Evolutionary conservation across 192 early-diverging fungal species (phyloP), one percentile per base, ranked within the genome.

Genomic region (Tieghemiomyces parasiticus): DNA sequence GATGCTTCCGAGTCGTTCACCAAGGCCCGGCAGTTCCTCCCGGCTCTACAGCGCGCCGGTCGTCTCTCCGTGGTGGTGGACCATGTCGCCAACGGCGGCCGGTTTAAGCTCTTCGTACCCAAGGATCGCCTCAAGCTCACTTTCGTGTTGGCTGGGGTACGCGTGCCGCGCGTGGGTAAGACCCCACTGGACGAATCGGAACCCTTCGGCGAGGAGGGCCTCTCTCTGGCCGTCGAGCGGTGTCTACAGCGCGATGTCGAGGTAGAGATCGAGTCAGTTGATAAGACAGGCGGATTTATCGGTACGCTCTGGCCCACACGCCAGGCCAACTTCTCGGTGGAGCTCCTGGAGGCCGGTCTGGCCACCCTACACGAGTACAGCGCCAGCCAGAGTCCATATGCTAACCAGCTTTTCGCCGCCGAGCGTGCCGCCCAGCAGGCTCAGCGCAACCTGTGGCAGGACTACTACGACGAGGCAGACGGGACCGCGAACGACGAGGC

Each of bases 221-320:
- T 88, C 31, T 81, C 78, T 6, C 84, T 83, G 68, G 75, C 84
- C 3, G 73, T 67, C 35, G 73, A 74, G 35, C 66, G 68, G 33
- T 71, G 73, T 61, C 77, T 95, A 62, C 95, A 99, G 74, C 88
- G 92, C 55, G 91, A 99, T 66, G 89, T 92, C 12, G 90, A 99
- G 63, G 74, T 93, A 46, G 83, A 86, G 56, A 73, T 96, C 31
- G 95, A 96, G 64, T 78, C 79, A 16, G 68, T 84, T 20, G 95
- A 99, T 68, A 93, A 93, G 74, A 81, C 81, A 34, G 93, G 95
- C 33, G 87, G 83, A 1, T 99, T 96, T 59, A 88, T 96, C 60
- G 93, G 93, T 16, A 71, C 82, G n/a, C 64, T 99, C 63, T 91
- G 83, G 70, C 62, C 83, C 12, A 67, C 71, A 60, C 77, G 80